Conservation (phyloP, 768 basidiomycete species). For the Naematelia encephala region DNA sequence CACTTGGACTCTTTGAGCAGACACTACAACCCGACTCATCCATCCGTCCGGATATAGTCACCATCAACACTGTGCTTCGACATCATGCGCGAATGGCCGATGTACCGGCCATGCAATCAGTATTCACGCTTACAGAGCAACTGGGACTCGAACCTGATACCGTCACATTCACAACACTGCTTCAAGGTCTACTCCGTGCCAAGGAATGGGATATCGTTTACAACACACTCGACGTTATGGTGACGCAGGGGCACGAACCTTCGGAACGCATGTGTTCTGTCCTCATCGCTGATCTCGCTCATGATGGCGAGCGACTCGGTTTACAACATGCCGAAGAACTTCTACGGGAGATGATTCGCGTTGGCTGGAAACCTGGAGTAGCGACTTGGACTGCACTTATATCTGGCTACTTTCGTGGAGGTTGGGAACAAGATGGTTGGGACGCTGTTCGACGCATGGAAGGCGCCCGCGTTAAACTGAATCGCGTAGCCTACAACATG, state of each 20-base stretch:
- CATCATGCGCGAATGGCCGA: constrained; percentile 65
- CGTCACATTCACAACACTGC: constrained; percentile 80
- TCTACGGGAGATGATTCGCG: constrained; percentile 66
- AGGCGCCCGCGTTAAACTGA: constrained; percentile 58
- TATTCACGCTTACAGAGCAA: constrained; percentile 61
- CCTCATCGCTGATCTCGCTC: constrained; percentile 72
- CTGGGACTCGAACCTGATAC: constrained; percentile 67
- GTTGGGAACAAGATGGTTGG: constrained; percentile 52
- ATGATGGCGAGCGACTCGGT: constrained; percentile 57
- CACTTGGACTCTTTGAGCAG: constrained; percentile 52
- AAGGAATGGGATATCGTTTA: constrained; percentile 65
- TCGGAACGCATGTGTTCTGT: constrained; percentile 74
- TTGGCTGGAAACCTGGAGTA: constrained; percentile 59
- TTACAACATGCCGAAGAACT: constrained; percentile 66
- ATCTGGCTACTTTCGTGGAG: constrained; percentile 66
- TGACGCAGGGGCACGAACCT: constrained; percentile 66
- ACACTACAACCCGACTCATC: constrained; percentile 54
- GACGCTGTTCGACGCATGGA: constrained; percentile 55
- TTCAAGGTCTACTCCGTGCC: constrained; percentile 69
- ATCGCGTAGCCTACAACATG: constrained; percentile 70
- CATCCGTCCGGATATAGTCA: constrained; percentile 66
- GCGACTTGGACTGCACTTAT: constrained; percentile 82
- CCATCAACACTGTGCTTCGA: constrained; percentile 76
- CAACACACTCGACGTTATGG: constrained; percentile 69
- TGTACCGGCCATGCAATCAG: constrained; percentile 60